A percentile compares a stretch with the other conserved stretches of the same genome.
Evolutionary conservation across 805 yeast genomes (phyloP).

Genomic region (Scheffersomyces spartinae): DNA sequence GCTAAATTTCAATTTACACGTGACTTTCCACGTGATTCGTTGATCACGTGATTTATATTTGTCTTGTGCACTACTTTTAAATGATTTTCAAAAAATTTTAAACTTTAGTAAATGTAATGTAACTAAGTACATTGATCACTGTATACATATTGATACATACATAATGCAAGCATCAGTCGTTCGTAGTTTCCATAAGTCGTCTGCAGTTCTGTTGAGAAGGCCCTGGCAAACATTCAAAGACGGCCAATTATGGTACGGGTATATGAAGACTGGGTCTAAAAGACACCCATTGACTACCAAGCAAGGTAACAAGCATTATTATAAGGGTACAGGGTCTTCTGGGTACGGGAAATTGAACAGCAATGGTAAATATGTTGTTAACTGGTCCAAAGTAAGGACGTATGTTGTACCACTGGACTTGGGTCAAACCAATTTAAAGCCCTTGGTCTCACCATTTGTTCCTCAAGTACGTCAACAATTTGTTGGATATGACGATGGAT

Average conservation of each 20-base stretch:
- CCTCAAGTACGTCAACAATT: conserved; percentile 61
- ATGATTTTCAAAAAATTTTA: no score
- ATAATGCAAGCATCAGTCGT: conserved; percentile 23
- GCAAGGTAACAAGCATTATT: conserved; percentile 86
- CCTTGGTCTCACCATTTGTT: conserved; percentile 65
- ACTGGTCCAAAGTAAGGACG: conserved; percentile 82
- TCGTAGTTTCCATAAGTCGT: conserved; percentile 16
- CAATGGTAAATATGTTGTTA: conserved; percentile 62
- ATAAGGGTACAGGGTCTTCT: conserved; percentile 93
- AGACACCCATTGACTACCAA: conserved; percentile 80
- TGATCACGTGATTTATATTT: no score
- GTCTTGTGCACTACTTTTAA: no score
- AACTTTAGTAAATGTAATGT: no score
- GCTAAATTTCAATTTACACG: no score
- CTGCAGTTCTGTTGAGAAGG: conserved; percentile 43
- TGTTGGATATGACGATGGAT: conserved; percentile 60
- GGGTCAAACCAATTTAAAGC: conserved; percentile 36
- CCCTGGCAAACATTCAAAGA: conserved; percentile 87
- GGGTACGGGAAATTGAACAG: conserved; percentile 79
- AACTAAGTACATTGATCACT: no score
- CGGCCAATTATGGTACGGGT: conserved; percentile 77
- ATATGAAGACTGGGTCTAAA: conserved; percentile 67
- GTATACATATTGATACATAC: no score
- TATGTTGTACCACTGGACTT: conserved; percentile 64
- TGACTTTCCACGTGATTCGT: no score